Conservation (phyloP, 305 asterid species). For the Fraxinus xanthoxyloides region DNA sequence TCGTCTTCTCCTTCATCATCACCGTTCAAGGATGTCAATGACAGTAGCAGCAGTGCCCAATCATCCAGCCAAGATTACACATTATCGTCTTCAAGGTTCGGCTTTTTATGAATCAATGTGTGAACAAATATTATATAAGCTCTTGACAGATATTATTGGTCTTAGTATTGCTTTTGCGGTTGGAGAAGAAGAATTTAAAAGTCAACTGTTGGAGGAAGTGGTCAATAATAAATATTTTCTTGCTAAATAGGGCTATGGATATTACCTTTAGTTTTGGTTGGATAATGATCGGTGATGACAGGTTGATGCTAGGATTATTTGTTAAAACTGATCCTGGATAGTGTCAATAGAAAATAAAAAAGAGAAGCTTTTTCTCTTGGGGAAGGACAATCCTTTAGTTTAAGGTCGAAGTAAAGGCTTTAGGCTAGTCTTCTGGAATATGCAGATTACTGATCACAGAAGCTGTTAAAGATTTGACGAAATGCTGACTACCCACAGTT, state of each 20-base stretch:
- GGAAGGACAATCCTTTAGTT: background rate
- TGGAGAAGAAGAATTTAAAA: conserved; percentile 12
- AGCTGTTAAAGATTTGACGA: background rate
- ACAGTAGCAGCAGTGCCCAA: conserved; percentile 37
- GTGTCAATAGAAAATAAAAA: background rate
- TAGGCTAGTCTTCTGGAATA: background rate
- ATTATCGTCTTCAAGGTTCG: conserved; percentile 73
- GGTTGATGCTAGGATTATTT: background rate
- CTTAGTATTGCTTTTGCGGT: background rate
- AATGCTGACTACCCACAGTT: background rate
- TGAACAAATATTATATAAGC: background rate
- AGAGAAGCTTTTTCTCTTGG: background rate
- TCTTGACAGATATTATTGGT: background rate
- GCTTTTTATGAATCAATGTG: background rate
- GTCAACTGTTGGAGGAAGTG: conserved; percentile 25
- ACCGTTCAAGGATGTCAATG: conserved; percentile 40
- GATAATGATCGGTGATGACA: conserved; percentile 10
- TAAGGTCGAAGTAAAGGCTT: conserved; percentile 15
- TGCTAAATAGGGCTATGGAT: background rate
- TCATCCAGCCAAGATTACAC: conserved; percentile 50
- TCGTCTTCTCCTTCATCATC: conserved; percentile 48
- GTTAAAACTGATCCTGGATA: background rate
- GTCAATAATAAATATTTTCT: background rate
- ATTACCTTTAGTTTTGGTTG: background rate
- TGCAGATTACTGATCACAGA: background rate